Conservation (phyloP, 495 filamentous ascomycete genomes). For the Trichoderma parareesei region DNA sequence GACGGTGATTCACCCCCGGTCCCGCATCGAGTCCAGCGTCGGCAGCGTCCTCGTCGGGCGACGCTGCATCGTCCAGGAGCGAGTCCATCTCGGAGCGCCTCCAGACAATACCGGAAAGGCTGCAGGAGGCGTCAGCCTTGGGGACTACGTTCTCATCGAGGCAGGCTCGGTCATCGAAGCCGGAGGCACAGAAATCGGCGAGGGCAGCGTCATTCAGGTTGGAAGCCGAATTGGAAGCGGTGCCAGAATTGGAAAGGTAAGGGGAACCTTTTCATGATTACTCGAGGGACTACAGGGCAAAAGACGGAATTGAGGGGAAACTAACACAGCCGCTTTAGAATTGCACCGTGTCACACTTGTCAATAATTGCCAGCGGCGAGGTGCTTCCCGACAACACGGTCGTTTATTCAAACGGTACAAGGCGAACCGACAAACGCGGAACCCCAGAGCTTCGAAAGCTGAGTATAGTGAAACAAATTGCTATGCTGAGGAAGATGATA, state of each 20-base stretch:
- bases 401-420: constrained; percentile 50
- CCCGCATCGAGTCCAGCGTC: constrained; percentile 55
- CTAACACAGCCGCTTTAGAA: constrained; percentile 35
- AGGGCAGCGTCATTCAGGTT: constrained; percentile 55
- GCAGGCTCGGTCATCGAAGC: constrained; percentile 53
- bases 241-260: constrained; percentile 55
- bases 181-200: constrained; percentile 49
- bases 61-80: constrained; percentile 70
- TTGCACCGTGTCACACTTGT: constrained; percentile 42
- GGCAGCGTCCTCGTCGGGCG: constrained; percentile 68
- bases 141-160: constrained; percentile 53
- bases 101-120: constrained; percentile 21
- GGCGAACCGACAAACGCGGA: constrained; percentile 48
- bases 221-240: constrained; percentile 53
- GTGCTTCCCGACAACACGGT: constrained; percentile 57
- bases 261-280: neutral
- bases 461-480: constrained; percentile 52
- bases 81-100: constrained; percentile 47
- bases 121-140: constrained; percentile 38
- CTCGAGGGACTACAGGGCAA: no score
- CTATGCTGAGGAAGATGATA: constrained; percentile 54
- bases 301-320: neutral
- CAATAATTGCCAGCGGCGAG: constrained; percentile 44
- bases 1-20: constrained; percentile 76
- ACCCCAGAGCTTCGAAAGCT: constrained; percentile 46